phyloP scores from a whole-genome alignment of 129 eudicot genomes.

The Centaurea solstitialis region DNA sequence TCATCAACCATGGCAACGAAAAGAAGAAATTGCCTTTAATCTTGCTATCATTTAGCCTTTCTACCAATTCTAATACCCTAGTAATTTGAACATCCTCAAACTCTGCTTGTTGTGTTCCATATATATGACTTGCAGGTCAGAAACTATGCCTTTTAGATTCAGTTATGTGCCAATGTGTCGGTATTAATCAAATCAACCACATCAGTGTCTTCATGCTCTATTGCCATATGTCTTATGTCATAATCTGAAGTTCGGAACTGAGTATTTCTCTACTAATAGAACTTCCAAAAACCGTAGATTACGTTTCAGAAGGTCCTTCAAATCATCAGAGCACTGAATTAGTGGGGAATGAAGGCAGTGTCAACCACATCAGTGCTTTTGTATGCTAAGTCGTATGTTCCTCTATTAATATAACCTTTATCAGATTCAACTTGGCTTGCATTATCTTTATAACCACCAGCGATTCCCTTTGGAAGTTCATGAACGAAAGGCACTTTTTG shows the following conservation, averaged over 20 bases:
- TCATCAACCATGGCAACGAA: neutral
- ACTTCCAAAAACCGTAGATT: neutral
- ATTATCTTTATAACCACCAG: conserved; percentile 10
- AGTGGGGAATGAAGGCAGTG: neutral
- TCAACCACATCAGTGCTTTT: neutral
- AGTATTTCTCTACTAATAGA: neutral
- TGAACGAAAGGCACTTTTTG: conserved; percentile 7
- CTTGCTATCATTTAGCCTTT: neutral
- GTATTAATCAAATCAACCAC: neutral
- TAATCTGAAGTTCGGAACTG: neutral
- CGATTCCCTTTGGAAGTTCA: conserved; percentile 7
- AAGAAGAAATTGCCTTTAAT: neutral
- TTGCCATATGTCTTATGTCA: conserved; percentile 1
- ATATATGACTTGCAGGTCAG: conserved; percentile 10
- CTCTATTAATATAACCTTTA: neutral
- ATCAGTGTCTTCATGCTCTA: conserved; percentile 9
- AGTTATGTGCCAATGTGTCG: neutral
- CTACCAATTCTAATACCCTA: neutral
- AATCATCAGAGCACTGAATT: neutral
- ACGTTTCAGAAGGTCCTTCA: conserved; percentile 7
- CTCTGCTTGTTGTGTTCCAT: neutral
- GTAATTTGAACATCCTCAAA: neutral
- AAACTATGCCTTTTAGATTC: conserved; percentile 7
- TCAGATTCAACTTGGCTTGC: neutral
- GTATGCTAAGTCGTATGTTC: neutral